phyloP scores from a whole-genome alignment of 345 rosid genomes.

The Corymbia maculata region DNA sequence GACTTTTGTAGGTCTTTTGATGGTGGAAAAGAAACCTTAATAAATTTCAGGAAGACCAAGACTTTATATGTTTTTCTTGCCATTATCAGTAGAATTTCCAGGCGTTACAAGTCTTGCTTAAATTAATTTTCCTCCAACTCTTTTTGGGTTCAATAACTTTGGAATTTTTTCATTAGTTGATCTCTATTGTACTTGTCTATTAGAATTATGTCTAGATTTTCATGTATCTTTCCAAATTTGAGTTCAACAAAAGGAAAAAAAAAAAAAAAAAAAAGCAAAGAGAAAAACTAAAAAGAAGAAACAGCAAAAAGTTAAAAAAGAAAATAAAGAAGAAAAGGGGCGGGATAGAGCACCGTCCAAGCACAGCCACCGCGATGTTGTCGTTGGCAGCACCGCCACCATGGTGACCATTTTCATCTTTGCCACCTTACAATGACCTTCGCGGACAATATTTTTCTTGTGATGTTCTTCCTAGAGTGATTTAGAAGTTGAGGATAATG shows the following conservation, averaged over 20 bases:
- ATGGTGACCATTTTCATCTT: neutral
- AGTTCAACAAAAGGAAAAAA: neutral
- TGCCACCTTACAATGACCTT: neutral
- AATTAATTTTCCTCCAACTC: neutral
- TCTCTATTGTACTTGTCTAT: neutral
- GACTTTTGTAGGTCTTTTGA: no score
- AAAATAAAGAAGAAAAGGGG: neutral
- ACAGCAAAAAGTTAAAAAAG: neutral
- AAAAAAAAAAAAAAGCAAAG: neutral
- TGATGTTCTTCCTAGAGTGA: accelerated
- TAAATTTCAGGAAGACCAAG: accelerated
- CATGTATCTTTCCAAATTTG: neutral
- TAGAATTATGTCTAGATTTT: no score
- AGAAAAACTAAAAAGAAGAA: neutral
- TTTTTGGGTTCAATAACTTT: neutral
- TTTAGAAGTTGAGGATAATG: neutral
- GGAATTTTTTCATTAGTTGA: neutral
- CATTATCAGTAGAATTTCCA: neutral
- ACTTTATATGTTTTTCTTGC: neutral
- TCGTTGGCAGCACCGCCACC: accelerated
- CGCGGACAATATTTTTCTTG: neutral
- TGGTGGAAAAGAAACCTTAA: no score
- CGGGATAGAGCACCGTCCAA: neutral
- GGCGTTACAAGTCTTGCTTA: neutral
- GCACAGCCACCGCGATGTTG: neutral